Evolutionary conservation across 1,284 basidiomycete genomes (phyloP).

Genomic region (Papiliotrema laurentii): DNA sequence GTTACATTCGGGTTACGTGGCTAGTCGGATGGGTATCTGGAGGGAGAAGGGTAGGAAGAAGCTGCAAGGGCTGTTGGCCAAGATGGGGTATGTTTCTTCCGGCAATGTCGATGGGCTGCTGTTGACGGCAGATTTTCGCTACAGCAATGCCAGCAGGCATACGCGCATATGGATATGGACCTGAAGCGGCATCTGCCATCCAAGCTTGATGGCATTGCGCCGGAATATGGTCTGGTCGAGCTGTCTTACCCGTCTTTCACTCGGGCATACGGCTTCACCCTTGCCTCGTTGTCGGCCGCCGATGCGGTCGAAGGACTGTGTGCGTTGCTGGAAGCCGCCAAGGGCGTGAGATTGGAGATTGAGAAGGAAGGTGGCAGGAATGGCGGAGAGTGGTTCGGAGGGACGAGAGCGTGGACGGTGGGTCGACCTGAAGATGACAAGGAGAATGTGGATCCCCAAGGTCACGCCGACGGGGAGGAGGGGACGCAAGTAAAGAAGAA

Average conservation of each 20-base stretch:
- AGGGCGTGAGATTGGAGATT: constrained; percentile 81
- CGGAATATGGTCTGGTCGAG: constrained; percentile 95
- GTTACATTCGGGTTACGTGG: constrained; percentile 95
- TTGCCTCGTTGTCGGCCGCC: constrained; percentile 79
- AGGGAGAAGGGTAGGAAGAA: constrained; percentile 85
- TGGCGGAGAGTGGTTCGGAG: constrained; percentile 87
- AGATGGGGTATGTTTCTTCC: constrained; percentile 79
- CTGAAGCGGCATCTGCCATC: constrained; percentile 76
- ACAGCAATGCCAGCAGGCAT: constrained; percentile 86
- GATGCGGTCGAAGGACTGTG: constrained; percentile 89
- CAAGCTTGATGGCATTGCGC: constrained; percentile 84
- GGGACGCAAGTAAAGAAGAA: constrained; percentile 48
- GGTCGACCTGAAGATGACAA: constrained; percentile 38
- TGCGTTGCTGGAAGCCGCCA: constrained; percentile 85
- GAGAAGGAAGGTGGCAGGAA: constrained; percentile 76
- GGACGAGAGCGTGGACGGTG: constrained; percentile 65
- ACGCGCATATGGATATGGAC: constrained; percentile 93
- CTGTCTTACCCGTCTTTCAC: constrained; percentile 89
- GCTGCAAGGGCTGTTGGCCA: constrained; percentile 86
- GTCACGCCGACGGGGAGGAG: constrained; percentile 29
- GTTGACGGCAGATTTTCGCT: constrained; percentile 69
- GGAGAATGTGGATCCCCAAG: constrained; percentile 49
- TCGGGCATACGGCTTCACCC: constrained; percentile 82
- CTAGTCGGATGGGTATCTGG: constrained; percentile 93
- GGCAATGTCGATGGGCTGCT: background rate